Base-by-base conservation (phyloP, 768 basidiomycete species). In the Tremella fuciformis region DNA sequence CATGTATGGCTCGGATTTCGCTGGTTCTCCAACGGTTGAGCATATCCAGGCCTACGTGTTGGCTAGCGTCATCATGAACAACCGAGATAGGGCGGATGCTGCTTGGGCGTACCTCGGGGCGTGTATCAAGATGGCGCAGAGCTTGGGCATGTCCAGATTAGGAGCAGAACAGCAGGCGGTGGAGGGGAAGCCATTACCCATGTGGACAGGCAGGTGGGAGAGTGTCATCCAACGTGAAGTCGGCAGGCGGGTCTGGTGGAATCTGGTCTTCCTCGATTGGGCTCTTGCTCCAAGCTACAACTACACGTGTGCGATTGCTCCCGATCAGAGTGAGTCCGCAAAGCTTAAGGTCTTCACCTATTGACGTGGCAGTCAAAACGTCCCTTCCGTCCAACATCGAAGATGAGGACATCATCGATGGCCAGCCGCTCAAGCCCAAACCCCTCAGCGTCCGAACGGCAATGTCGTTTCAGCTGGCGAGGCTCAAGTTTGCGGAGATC, bases 61-160 rank as follows among this genome's bases (percentile, higher is more conserved):
- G 11, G 48, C 74, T 16, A 67, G 74, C 18, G 66, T 77, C 1
- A 76, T 74, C 53, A 62, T 78, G 62, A 78, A 74, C 59, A 78
- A 77, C 57, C 69, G 72, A 47, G 77, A 78, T 65, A 58, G 77
- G 13, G 75, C 73, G 1, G 76, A 77, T 57, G 74, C 75, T 2
- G 74, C 76, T 40, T 77, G 75, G 75, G 75, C 74, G 11, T 53
- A 77, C n/a, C 65, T 78, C 0, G 77, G 77, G 15, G 69, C 71
- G 11, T 68, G 59, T 11, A 76, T 78, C 71, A 78, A 78, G 75
- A 76, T 77, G 67, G 77, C 76, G 2, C 77, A 78, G 58, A 73
- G 74, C 25, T 66, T 78, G 51, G 77, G 77, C 13, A 58, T 78
- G 1, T 73, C 72, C 7, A 54, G 77, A 18, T 62, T 78, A 1